Conservation (phyloP, 768 basidiomycete species). For the Boletus edulis region DNA sequence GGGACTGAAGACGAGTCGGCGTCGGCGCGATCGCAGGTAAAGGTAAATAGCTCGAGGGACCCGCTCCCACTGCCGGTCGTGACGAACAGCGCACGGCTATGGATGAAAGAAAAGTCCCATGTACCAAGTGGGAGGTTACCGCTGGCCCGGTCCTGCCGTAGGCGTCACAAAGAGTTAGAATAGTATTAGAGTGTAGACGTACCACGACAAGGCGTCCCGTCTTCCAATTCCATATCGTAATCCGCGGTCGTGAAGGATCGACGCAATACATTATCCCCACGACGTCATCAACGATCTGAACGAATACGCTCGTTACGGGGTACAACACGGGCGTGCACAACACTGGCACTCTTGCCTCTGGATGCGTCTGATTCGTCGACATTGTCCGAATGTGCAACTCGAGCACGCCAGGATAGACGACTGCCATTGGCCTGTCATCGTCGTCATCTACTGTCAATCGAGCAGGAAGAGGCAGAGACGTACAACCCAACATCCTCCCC, state of each 20-base stretch:
- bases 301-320: conserved; percentile 31
- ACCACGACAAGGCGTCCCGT: conserved; percentile 43
- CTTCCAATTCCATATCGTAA: conserved; percentile 52
- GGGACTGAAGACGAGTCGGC: not conserved
- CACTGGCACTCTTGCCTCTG: conserved; percentile 34
- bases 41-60: conserved; percentile 42
- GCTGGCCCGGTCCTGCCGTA: conserved; percentile 28
- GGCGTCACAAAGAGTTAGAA: not conserved
- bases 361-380: conserved; percentile 41
- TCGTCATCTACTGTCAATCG: not conserved
- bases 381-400: conserved; percentile 47
- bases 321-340: conserved; percentile 26
- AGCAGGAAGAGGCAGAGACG: not conserved
- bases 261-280: conserved; percentile 46
- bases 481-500: conserved; percentile 17
- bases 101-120: conserved; percentile 49
- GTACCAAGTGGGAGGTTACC: conserved; percentile 25
- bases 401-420: conserved; percentile 14
- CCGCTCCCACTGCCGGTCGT: conserved; percentile 36
- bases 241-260: conserved; percentile 22
- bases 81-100: conserved; percentile 41
- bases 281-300: conserved; percentile 55
- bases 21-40: conserved; percentile 20
- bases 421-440: conserved; percentile 8
- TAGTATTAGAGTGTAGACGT: conserved; percentile 16